phyloP scores from a whole-genome alignment of 148 eudicot genomes.

The Fagopyrum tataricum region DNA sequence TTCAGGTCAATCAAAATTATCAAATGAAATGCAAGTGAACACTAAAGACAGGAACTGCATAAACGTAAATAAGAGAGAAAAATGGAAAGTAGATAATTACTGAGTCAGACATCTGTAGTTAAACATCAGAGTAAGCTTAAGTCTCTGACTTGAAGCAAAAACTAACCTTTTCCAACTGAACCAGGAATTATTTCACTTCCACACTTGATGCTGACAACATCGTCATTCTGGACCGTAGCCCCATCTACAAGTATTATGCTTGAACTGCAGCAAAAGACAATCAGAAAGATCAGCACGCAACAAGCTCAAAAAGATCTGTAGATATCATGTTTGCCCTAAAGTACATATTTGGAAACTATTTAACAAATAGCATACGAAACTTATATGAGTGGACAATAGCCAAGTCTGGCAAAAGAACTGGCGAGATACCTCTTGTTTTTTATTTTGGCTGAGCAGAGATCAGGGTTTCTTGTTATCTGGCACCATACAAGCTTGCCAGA shows the following conservation, averaged over 20 bases:
- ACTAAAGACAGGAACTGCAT: not conserved
- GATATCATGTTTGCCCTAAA: not conserved
- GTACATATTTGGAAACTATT: not conserved
- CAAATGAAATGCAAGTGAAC: not conserved
- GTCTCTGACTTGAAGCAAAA: not conserved
- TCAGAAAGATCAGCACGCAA: not conserved
- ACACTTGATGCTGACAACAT: conserved; percentile 41
- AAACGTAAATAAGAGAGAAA: not conserved
- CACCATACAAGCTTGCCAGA: conserved; percentile 58
- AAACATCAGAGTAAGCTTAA: not conserved
- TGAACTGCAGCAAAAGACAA: conserved; percentile 25
- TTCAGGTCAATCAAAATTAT: not conserved
- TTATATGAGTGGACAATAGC: not conserved
- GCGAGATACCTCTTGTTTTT: conserved; percentile 49
- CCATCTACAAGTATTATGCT: conserved; percentile 52
- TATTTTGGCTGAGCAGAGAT: conserved; percentile 50
- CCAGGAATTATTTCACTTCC: conserved; percentile 67
- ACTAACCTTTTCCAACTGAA: conserved; percentile 41
- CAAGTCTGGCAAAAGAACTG: not conserved
- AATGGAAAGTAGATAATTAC: not conserved
- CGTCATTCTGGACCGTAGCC: conserved; percentile 34
- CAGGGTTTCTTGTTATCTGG: conserved; percentile 55
- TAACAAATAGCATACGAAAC: not conserved
- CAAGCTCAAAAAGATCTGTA: not conserved
- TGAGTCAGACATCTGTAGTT: not conserved